phyloP scores from a whole-genome alignment of 2,329 filamentous ascomycete genomes.

The Aspergillus alliaceus region DNA sequence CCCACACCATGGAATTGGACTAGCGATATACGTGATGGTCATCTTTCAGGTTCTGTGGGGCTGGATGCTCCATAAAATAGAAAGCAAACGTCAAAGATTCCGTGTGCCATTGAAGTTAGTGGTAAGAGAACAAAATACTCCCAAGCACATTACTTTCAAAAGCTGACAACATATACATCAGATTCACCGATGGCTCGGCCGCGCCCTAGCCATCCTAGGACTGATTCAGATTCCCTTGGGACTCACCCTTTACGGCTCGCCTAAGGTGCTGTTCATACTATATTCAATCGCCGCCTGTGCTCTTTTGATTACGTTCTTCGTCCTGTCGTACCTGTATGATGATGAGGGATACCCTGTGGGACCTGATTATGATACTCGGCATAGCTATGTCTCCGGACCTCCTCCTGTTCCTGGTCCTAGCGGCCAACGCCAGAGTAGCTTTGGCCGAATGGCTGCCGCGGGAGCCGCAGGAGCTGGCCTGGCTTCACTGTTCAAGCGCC shows the following conservation, averaged over 20 bases:
- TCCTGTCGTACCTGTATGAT: slow-evolving; percentile 70
- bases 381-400: slow-evolving; percentile 55
- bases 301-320: slow-evolving; percentile 73
- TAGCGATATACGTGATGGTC: slow-evolving; percentile 63
- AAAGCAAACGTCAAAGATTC: slow-evolving; percentile 53
- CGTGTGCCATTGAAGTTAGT: slow-evolving; percentile 60
- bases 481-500: slow-evolving; percentile 49
- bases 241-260: slow-evolving; percentile 88
- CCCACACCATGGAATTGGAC: slow-evolving; percentile 66
- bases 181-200: slow-evolving; percentile 86
- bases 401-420: slow-evolving; percentile 49
- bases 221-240: slow-evolving; percentile 86
- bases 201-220: slow-evolving; percentile 74
- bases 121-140: slow-evolving; percentile 38
- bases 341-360: slow-evolving; percentile 48
- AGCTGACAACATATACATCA: slow-evolving; percentile 42
- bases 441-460: slow-evolving; percentile 53
- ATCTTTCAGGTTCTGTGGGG: slow-evolving; percentile 61
- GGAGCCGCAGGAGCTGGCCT: slow-evolving; percentile 60
- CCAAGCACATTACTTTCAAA: background rate
- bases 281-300: slow-evolving; percentile 77
- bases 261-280: slow-evolving; percentile 78
- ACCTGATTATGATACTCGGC: slow-evolving; percentile 59
- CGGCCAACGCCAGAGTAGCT: slow-evolving; percentile 43
- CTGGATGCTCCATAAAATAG: slow-evolving; percentile 55